Base-by-base conservation (phyloP, 345 rosid species). In the Pelargonium nanum region DNA sequence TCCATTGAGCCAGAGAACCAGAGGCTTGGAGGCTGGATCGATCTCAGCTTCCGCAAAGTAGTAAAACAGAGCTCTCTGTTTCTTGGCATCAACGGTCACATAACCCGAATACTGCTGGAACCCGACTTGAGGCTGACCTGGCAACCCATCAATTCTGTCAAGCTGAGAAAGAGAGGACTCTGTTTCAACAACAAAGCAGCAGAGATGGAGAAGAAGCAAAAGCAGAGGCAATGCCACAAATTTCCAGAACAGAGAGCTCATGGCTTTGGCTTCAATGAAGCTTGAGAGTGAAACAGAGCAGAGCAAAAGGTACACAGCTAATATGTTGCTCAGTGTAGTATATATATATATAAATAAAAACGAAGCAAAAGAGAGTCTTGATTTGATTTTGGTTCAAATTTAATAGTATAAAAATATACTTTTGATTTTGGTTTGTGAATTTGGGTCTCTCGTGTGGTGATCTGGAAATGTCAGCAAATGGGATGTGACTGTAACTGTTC, bases 1-100 rank as follows among this genome's bases (percentile, higher is more conserved):
- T 84, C 99, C 99, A 62, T 93, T 93, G 64, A 93, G 87, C 99
- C 97, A 93, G 58, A 93, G 97, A 55, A 93, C 96, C 22, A 93
- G 93, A 55, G 97, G 97, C 69, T 81, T 93, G 61, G 89, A 78
- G 72, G 72, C 67, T 6, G 90, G 91, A 54, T 93, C 80, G 34
- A 55, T 58, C 80, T 87, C 91, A 44, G 99, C 92, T 69, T 93
- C 99, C 34, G 83, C 92, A 17, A 93, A 85, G 88, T 93, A 93
- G 81, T 93, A 93, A 75, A 92, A 92, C 74, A 92, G 78, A 57
- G 91, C 95, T 60, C 74, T 87, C 73, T 85, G 86, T 53, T 79
- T 81, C 68, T 65, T 81, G 7, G 60, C 83, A 60, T 89, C 96
- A 34, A 89, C 87, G 44, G 80, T 79, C 65, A 92, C 93, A 74